phyloP scores from a whole-genome alignment of 352 stramenopile genomes.

The Halophytophthora batemanensis region DNA sequence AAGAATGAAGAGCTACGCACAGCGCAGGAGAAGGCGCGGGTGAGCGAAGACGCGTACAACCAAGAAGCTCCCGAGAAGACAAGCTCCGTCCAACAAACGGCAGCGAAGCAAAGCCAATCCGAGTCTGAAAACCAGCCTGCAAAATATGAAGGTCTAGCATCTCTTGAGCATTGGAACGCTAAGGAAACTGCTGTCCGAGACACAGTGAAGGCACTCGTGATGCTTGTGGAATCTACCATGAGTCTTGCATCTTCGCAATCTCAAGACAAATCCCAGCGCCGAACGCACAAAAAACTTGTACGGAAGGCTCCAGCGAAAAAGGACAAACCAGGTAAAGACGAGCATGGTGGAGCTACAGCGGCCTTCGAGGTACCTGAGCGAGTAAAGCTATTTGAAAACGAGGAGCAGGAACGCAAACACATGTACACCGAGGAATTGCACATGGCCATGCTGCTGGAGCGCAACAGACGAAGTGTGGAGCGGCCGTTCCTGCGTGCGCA shows the following conservation, averaged over 20 bases:
- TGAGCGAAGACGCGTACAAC: conserved; percentile 7
- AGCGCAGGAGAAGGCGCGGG: conserved; percentile 9
- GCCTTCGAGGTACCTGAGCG: conserved; percentile 6
- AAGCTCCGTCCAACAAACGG: neutral
- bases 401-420: conserved; percentile 42
- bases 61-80: conserved; percentile 1
- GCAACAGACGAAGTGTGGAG: conserved; percentile 33
- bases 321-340: neutral
- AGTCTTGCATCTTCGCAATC: neutral
- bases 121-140: neutral
- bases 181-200: conserved; percentile 5
- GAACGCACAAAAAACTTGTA: conserved; percentile 16
- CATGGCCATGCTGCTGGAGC: conserved; percentile 51
- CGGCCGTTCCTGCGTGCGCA: conserved; percentile 43
- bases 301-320: conserved; percentile 5
- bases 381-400: conserved; percentile 39
- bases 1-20: conserved; percentile 48
- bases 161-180: neutral
- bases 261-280: conserved; percentile 7
- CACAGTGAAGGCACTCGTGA: conserved; percentile 14
- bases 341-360: neutral
- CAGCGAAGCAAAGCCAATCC: neutral
- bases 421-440: conserved; percentile 42
- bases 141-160: conserved; percentile 13
- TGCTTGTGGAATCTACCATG: conserved; percentile 17